These are phyloP conservation scores for Cytidiella melzeri DNA, from an alignment of 768 basidiomycete genomes.

Conservation along the genomic window DNA sequence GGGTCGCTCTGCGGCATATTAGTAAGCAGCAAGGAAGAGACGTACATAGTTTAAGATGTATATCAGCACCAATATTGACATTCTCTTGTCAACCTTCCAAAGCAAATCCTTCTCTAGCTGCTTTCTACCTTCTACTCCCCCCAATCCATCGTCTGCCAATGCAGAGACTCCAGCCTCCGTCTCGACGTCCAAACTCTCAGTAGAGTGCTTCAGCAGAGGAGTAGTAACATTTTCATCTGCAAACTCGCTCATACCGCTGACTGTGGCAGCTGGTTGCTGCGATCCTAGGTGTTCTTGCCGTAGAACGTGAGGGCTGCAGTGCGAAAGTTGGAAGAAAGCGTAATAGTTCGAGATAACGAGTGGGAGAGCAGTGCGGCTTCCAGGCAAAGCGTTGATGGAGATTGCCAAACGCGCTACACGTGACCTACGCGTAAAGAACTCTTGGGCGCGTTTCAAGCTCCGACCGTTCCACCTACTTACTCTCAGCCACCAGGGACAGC, in stretches of 20 bases:
- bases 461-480: background rate
- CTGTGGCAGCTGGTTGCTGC: background rate
- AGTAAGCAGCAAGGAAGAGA: background rate
- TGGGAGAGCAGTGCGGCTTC: background rate
- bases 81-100: conserved; percentile 36
- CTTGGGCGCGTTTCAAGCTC: background rate
- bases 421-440: background rate
- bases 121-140: conserved; percentile 29
- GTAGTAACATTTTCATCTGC: background rate
- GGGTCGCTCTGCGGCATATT: too few species aligned
- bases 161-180: background rate
- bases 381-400: background rate
- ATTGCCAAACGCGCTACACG: background rate
- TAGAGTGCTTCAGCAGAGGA: conserved; percentile 1
- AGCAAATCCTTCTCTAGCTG: conserved; percentile 36
- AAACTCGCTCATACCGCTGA: background rate
- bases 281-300: too few species aligned
- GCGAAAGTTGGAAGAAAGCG: too few species aligned
- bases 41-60: conserved; percentile 44
- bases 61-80: conserved; percentile 37
- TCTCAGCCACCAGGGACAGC: too few species aligned
- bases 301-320: too few species aligned
- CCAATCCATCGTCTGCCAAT: conserved; percentile 23
- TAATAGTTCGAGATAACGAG: too few species aligned
- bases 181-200: background rate